Evolutionary conservation across 2,329 filamentous ascomycete genomes (phyloP).

Genomic region (Lachnellula occidentalis): DNA sequence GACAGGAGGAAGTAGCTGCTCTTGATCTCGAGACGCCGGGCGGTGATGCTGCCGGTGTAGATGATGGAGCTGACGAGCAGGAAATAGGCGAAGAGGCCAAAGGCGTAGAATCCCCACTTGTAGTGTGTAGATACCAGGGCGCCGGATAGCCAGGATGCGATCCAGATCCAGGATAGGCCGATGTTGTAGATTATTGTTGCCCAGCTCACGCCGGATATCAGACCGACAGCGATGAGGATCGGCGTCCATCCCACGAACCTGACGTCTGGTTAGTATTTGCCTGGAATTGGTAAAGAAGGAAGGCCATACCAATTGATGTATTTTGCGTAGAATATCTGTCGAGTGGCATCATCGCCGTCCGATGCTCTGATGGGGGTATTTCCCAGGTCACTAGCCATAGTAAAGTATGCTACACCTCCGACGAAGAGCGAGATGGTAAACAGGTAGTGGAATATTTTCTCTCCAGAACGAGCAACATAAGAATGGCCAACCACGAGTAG

Average conservation of each 20-base stretch:
- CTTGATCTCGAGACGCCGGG: constrained; percentile 48
- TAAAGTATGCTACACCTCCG: constrained; percentile 59
- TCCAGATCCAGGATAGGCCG: constrained; percentile 58
- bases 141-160: constrained; percentile 57
- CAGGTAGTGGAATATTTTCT: constrained; percentile 55
- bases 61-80: constrained; percentile 55
- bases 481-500: constrained; percentile 47
- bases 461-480: constrained; percentile 45
- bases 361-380: constrained; percentile 54
- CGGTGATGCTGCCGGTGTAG: constrained; percentile 50
- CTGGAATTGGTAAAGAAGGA: background rate
- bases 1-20: constrained; percentile 51
- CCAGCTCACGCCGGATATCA: constrained; percentile 59
- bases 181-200: constrained; percentile 57
- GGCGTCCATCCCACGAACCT: constrained; percentile 42
- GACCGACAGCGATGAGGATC: constrained; percentile 53
- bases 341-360: constrained; percentile 41
- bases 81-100: constrained; percentile 49
- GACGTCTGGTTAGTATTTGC: background rate
- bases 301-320: constrained; percentile 54
- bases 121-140: constrained; percentile 55
- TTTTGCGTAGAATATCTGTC: constrained; percentile 60
- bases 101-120: constrained; percentile 63
- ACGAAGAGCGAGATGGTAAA: constrained; percentile 53
- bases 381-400: constrained; percentile 60